Base-by-base conservation (phyloP, 345 rosid genomes). In the Eutrema yunnanense region DNA sequence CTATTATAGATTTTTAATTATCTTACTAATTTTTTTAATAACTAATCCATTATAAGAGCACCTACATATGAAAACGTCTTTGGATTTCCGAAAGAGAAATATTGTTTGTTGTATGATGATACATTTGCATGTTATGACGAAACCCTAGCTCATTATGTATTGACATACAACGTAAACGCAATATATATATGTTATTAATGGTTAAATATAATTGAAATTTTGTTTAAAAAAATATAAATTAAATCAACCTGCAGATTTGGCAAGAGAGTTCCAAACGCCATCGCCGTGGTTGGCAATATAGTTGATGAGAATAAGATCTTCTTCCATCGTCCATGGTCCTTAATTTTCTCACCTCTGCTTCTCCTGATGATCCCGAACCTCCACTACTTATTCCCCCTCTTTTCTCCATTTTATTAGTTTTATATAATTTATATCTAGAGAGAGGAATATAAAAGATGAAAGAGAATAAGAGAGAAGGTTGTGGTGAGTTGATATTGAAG, bases 261-360 rank as follows among this genome's bases (percentile, higher is more conserved):
- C 97, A 3, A 95, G 96, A 43, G 93, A 84, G 81, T 92, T 95
- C 99, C 99, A 95, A 19, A 84, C 89, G 11, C 97, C 97, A 87
- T 95, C 96, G 9, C 99, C 99, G n/a, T 95, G 96, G 72, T 86
- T 88, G 48, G 90, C 86, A 36, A 95, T 92, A 58, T 95, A 83
- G 82, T 87, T 88, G 79, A 90, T 91, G 51, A 95, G 89, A 78
- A 92, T 88, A 77, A 87, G 78, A 79, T 95, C 99, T 79, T 92
- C 99, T 80, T 95, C 99, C 87, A 89, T 77, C 37, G 99, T 89
- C 99, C 99, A 95, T 68, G 97, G 97, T 57, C 99, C 99, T 82
- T 19, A 19, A 19, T 19, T 95, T 95, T 57, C 97, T 90, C 78
- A 92, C 96, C 60, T 90, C 99, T 41, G 68, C 86, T n/a, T 90